Evolutionary conservation across 2,329 filamentous ascomycete species (phyloP), one percentile per base, ranked within the genome.

Genomic region (Epichloe sp.): DNA sequence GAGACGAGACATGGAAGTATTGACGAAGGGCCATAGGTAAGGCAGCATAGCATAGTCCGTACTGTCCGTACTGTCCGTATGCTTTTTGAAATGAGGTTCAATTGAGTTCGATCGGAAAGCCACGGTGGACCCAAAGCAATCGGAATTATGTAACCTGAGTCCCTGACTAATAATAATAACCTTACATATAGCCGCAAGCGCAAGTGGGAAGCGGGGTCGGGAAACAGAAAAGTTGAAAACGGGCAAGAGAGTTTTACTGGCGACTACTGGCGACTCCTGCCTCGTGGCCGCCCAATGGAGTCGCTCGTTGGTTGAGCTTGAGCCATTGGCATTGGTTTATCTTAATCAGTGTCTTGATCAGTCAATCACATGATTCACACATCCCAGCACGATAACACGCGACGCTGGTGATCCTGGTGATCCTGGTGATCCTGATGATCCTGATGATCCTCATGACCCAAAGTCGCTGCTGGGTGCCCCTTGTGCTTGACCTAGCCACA

Each of bases 181-280:
- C 7, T 26, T 26, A 7, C 23, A 26, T 26, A 3, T 41, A 46
- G 47, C 51, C 42, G 43, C 51, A 52, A 52, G 47, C 46, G 45
- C 46, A 36, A 43, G 38, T 19, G 50, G 34, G 12, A 44, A 48
- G 40, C 21, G 26, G 8, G 10, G 26, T 11, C 47, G 36, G 47
- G 47, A 52, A 44, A 37, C 46, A 40, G 41, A 36, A 43, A 26
- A 14, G 44, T 26, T 26, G 45, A 12, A 47, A 48, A 40, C 21
- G 50, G 44, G 50, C 50, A 48, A 26, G 44, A 47, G 38, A 34
- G 31, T 23, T n/a, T 17, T 14, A 21, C 19, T 21, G 19, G 19
- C 19, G 19, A 21, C 19, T 21, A 41, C 46, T n/a, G 26, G 47
- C 35, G 47, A 49, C 26, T 43, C 41, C 40, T 49, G 38, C 47